A percentile compares a stretch with the other conserved stretches of the same genome.
phyloP scores from a whole-genome alignment of 208 protist genomes.

The Porcisia deanei region DNA sequence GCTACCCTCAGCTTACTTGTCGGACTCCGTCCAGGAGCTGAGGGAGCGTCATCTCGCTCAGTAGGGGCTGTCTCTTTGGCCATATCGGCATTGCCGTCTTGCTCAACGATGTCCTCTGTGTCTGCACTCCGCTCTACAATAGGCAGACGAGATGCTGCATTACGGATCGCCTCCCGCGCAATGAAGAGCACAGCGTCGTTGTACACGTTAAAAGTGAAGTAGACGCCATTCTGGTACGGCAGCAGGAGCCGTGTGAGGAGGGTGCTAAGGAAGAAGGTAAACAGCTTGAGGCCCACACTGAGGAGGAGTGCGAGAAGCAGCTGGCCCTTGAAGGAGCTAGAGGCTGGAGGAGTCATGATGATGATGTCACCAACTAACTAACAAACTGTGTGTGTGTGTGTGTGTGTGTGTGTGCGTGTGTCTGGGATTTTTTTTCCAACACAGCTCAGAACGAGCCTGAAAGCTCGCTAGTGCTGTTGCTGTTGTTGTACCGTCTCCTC shows the following conservation, averaged over 20 bases:
- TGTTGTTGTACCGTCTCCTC: no score
- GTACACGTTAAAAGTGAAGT: constrained; percentile 79
- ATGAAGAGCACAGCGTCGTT: constrained; percentile 82
- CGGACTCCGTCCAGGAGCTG: not conserved
- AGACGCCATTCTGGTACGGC: constrained; percentile 71
- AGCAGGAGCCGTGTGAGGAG: constrained; percentile 69
- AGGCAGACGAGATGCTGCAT: constrained; percentile 49
- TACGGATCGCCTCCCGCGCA: constrained; percentile 72
- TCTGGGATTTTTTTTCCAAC: no score
- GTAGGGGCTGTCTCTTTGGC: not conserved
- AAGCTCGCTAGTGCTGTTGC: not conserved
- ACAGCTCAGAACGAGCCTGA: not conserved
- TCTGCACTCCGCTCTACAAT: constrained; percentile 10
- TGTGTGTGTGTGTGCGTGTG: not conserved
- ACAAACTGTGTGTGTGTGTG: not conserved
- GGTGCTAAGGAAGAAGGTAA: constrained; percentile 75
- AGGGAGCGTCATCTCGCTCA: not conserved
- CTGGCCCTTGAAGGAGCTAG: constrained; percentile 57
- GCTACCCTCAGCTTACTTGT: constrained; percentile 5
- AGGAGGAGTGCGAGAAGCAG: constrained; percentile 62
- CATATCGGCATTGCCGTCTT: not conserved
- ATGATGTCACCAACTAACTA: not conserved
- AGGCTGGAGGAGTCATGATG: not conserved
- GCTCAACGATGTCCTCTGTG: not conserved
- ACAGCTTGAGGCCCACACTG: constrained; percentile 65